phyloP scores from a whole-genome alignment of 176 grass and related monocot species.

The Bonia amplexicaulis region DNA sequence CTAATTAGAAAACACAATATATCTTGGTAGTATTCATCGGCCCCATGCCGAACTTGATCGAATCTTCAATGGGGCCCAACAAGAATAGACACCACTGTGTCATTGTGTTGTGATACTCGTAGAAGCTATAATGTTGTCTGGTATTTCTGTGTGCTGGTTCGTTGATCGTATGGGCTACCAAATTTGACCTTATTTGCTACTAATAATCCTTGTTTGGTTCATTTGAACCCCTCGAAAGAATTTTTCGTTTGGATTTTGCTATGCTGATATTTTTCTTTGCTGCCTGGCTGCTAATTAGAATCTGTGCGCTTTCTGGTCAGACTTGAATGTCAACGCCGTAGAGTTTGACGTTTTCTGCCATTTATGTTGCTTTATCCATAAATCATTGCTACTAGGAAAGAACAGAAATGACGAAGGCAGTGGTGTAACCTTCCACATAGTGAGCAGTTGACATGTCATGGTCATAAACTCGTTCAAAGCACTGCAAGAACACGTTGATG shows the following conservation, averaged over 20 bases:
- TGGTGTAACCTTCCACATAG: not conserved
- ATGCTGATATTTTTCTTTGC: not conserved
- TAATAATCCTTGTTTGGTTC: not conserved
- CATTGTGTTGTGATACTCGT: constrained; percentile 4
- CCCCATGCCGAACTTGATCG: constrained; percentile 5
- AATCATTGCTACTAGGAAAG: not conserved
- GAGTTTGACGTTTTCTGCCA: not conserved
- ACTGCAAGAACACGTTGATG: not conserved
- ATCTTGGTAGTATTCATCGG: not conserved
- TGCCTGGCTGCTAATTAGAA: not conserved
- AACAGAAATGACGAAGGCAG: not conserved
- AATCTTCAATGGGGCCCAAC: not conserved
- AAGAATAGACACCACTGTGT: not conserved
- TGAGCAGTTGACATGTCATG: constrained; percentile 12
- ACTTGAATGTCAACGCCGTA: not conserved
- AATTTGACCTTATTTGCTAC: not conserved
- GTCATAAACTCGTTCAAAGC: constrained; percentile 18
- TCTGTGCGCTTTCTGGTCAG: not conserved
- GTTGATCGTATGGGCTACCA: not conserved
- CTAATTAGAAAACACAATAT: not conserved
- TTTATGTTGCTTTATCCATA: not conserved
- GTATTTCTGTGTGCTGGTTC: not conserved
- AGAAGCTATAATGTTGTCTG: not conserved
- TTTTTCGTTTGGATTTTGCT: not conserved
- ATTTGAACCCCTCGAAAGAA: not conserved